A percentile compares a stretch with the other conserved stretches of the same genome.
These are phyloP conservation scores for Miscanthus lutarioriparius DNA, from an alignment of 176 grass and related monocot genomes.

Conservation along the genomic window DNA sequence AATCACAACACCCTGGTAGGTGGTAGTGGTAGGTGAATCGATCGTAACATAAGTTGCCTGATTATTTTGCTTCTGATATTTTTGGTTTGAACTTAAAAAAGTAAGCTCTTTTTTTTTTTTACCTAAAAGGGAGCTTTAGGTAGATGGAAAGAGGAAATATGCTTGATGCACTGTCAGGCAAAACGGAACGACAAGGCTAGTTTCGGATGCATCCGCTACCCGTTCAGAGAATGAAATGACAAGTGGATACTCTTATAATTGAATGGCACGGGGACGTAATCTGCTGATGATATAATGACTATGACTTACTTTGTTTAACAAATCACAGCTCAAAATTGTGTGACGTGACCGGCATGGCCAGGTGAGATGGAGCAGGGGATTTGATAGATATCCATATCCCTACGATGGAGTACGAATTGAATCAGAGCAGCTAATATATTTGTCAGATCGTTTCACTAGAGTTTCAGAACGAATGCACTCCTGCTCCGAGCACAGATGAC, in stretches of 20 bases:
- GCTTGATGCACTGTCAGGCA: background rate
- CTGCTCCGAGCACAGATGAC: background rate
- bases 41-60: background rate
- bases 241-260: background rate
- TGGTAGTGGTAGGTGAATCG: background rate
- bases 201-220: background rate
- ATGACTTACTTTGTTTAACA: background rate
- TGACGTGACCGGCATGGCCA: background rate
- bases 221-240: background rate
- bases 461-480: background rate
- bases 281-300: background rate
- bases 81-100: background rate
- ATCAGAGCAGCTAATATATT: background rate
- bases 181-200: background rate
- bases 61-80: background rate
- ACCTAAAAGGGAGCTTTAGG: background rate
- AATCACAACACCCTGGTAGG: background rate
- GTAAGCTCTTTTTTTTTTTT: background rate
- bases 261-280: background rate
- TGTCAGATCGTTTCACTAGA: background rate
- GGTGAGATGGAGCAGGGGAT: background rate
- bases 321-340: background rate
- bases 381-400: conserved; percentile 2
- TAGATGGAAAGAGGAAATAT: background rate
- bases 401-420: background rate